These are phyloP conservation scores for Sporobolus alterniflorus DNA, from an alignment of 202 grass and related monocot species.

Conservation along the genomic window DNA sequence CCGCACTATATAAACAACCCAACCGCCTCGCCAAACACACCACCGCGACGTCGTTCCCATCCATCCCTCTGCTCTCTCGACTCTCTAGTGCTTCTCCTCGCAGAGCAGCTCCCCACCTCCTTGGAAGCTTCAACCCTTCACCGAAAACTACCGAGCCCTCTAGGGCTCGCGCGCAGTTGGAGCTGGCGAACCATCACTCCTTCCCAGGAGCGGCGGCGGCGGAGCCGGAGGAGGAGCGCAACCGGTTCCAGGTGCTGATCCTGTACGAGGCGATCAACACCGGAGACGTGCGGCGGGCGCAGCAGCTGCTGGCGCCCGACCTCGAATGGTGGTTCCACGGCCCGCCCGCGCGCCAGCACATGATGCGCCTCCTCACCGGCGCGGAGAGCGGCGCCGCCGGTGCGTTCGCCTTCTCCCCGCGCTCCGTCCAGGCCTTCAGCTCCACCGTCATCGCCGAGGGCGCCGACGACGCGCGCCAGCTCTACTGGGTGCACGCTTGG, in stretches of 20 bases:
- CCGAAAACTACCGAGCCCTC: slow-evolving; percentile 13
- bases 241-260: slow-evolving; percentile 60
- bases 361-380: slow-evolving; percentile 94
- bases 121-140: background rate
- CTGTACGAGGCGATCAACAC: slow-evolving; percentile 89
- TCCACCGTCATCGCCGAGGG: slow-evolving; percentile 88
- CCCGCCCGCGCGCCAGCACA: slow-evolving; percentile 84
- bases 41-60: background rate
- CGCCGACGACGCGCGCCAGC: slow-evolving; percentile 28
- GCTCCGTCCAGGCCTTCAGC: slow-evolving; percentile 68
- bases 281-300: slow-evolving; percentile 67
- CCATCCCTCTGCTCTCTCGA: background rate
- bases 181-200: slow-evolving; percentile 48
- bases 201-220: background rate
- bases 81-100: background rate
- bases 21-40: background rate
- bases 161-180: slow-evolving; percentile 14
- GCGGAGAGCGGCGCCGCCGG: slow-evolving; percentile 12
- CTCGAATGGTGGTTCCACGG: slow-evolving; percentile 99
- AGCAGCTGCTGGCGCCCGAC: slow-evolving; percentile 80
- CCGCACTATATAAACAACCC: slow-evolving; percentile 26
- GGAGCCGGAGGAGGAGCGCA: slow-evolving; percentile 67
- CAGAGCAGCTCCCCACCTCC: background rate
- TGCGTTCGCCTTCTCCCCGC: slow-evolving; percentile 64
- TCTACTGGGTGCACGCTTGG: slow-evolving; percentile 99